These are phyloP conservation scores for Flaveria linearis DNA, from an alignment of 129 eudicot species.

Conservation along the genomic window DNA sequence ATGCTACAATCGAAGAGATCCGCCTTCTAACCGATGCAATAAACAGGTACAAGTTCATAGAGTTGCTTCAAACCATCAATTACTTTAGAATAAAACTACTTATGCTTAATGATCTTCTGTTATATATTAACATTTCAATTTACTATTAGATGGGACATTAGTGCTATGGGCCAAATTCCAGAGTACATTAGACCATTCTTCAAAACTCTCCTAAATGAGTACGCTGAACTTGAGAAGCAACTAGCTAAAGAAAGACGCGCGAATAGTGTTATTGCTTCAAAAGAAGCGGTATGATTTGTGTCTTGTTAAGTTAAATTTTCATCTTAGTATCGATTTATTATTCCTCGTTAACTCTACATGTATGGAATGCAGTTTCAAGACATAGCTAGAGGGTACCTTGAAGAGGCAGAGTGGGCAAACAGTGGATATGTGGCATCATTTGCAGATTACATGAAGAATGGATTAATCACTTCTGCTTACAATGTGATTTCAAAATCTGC, in stretches of 20 bases:
- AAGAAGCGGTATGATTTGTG: constrained; percentile 23
- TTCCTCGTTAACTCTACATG: neutral
- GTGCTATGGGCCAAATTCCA: constrained; percentile 35
- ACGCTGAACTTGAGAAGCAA: constrained; percentile 33
- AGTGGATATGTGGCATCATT: constrained; percentile 29
- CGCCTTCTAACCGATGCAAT: constrained; percentile 34
- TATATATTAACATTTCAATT: too few species aligned
- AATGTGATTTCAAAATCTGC: constrained; percentile 23
- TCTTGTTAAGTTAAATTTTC: neutral
- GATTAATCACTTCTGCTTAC: constrained; percentile 32
- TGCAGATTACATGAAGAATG: constrained; percentile 34
- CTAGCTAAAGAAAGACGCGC: constrained; percentile 30
- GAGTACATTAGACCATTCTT: constrained; percentile 31
- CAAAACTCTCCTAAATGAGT: constrained; percentile 26
- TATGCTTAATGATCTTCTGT: neutral
- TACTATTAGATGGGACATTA: constrained; percentile 40
- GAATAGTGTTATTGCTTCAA: constrained; percentile 22
- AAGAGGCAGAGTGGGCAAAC: constrained; percentile 42
- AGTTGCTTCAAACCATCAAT: neutral
- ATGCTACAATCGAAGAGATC: constrained; percentile 38
- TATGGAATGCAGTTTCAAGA: constrained; percentile 29
- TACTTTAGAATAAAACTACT: neutral
- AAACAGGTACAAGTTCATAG: constrained; percentile 21
- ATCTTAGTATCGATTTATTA: neutral
- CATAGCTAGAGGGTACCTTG: constrained; percentile 32